These are phyloP conservation scores for Serendipita sp. DNA, from an alignment of 768 basidiomycete species.

Conservation along the genomic window DNA sequence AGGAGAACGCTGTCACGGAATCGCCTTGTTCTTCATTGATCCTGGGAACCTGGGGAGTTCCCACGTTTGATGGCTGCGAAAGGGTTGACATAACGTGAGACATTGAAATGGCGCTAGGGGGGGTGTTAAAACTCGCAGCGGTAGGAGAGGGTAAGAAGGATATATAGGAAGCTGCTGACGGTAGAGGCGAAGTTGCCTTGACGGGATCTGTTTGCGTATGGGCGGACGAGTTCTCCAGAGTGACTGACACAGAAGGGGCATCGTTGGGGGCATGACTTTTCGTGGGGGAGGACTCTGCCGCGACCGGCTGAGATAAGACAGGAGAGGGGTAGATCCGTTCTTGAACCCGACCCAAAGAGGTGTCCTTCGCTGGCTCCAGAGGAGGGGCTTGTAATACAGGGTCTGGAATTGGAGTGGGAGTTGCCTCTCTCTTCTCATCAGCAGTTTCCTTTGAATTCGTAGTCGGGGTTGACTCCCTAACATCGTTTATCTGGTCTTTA, in stretches of 20 bases:
- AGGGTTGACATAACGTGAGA: not conserved
- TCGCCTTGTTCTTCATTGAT: not conserved
- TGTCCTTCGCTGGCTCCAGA: not conserved
- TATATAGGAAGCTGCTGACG: slow-evolving; percentile 1
- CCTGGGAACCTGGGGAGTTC: not conserved
- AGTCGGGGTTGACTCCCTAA: not conserved
- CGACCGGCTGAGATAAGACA: too few species aligned
- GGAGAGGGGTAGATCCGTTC: too few species aligned
- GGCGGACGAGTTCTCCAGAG: slow-evolving; percentile 3
- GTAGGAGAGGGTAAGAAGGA: slow-evolving; percentile 5
- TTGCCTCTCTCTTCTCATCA: not conserved
- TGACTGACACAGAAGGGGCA: not conserved
- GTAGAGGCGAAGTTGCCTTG: not conserved
- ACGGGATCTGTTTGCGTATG: slow-evolving; percentile 9
- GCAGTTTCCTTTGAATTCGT: too few species aligned
- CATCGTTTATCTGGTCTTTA: not conserved
- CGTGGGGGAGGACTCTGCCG: too few species aligned
- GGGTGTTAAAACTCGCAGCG: not conserved
- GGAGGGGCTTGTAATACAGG: not conserved
- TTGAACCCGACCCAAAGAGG: not conserved
- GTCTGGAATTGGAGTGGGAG: not conserved
- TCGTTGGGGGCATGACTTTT: not conserved
- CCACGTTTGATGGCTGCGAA: not conserved
- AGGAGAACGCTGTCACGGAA: not conserved
- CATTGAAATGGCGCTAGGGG: slow-evolving; percentile 7